phyloP scores from a whole-genome alignment of 805 yeast species.

The Candida koratica region DNA sequence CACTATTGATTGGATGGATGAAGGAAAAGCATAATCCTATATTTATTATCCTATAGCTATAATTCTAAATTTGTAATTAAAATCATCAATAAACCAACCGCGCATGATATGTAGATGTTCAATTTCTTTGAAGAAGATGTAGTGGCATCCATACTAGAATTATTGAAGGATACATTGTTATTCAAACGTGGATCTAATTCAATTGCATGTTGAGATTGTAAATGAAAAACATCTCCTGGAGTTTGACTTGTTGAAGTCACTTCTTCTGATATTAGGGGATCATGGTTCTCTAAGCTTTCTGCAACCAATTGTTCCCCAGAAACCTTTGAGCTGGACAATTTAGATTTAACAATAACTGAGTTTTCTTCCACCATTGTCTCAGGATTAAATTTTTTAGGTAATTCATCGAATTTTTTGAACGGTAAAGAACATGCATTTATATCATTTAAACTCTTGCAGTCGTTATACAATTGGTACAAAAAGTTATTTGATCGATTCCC shows the following conservation, averaged over 20 bases:
- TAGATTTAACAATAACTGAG: constrained; percentile 17
- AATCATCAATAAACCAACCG: neutral
- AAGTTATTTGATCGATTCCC: constrained; percentile 46
- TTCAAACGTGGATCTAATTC: neutral
- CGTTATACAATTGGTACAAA: constrained; percentile 41
- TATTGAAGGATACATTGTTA: neutral
- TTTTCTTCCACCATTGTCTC: neutral
- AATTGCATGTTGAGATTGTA: too few relatives aligned
- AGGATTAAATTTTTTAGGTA: constrained; percentile 1
- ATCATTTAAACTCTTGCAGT: constrained; percentile 45
- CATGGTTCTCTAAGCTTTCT: neutral
- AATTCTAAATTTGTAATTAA: neutral
- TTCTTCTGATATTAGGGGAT: too few relatives aligned
- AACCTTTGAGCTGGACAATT: constrained; percentile 2
- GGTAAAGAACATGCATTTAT: constrained; percentile 51
- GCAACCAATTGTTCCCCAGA: neutral
- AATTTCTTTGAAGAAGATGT: constrained; percentile 3
- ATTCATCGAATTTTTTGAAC: constrained; percentile 34
- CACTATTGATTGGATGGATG: constrained; percentile 89
- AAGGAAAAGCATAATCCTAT: constrained; percentile 24
- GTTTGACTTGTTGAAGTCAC: too few relatives aligned
- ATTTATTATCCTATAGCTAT: neutral
- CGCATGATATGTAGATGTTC: constrained; percentile 3
- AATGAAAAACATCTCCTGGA: too few relatives aligned
- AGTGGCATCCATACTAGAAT: neutral